Base-by-base conservation (phyloP, 2,329 filamentous ascomycete genomes). In the Xylariaceae sp. region DNA sequence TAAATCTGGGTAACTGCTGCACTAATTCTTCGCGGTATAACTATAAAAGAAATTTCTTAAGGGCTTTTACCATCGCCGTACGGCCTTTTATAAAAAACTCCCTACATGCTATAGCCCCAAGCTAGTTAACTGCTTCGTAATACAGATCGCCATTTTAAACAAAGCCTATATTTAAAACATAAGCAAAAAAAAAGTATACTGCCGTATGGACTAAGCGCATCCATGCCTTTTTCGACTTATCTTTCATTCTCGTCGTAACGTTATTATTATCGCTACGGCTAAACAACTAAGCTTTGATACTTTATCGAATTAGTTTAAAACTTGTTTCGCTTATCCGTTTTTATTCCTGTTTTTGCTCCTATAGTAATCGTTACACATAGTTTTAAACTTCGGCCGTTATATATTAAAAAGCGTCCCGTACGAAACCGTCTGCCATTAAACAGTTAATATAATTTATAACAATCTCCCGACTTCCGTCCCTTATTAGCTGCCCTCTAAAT, bases 111-210 rank as follows among this genome's bases (percentile, higher is more conserved):
- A 28, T 33, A 12, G 14, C 33, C 33, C 33, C 33, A 36, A 36
- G 10, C 33, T 36, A 14, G 14, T 36, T 36, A 14, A 36, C 33
- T 14, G 33, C 14, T 10, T 36, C 33, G 33, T 36, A 14, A 14
- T 36, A 14, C 6, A 36, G 33, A 36, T 36, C 33, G 17, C 17
- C 17, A 17, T 48, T 31, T 22, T 42, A 19, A 34, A 48, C 40
- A 2, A 42, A n/a, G 28, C 46, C 38, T 1, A 16, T 34, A 10
- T 48, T 12, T 41, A 48, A 39, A 28, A 48, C 14, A 48, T 48
- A 17, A 16, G 38, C 38, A 9, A 48, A 17, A 12, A 48, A 48
- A 33, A 39, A 39, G 46, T 48, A 48, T 16, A 48, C 38, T 34
- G n/a, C 22, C 10, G 39, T 31, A 31, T 39, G 6, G 38, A 5